Evolutionary conservation across 495 filamentous ascomycete species (phyloP).

Genomic region (Tuber umbilicatum): DNA sequence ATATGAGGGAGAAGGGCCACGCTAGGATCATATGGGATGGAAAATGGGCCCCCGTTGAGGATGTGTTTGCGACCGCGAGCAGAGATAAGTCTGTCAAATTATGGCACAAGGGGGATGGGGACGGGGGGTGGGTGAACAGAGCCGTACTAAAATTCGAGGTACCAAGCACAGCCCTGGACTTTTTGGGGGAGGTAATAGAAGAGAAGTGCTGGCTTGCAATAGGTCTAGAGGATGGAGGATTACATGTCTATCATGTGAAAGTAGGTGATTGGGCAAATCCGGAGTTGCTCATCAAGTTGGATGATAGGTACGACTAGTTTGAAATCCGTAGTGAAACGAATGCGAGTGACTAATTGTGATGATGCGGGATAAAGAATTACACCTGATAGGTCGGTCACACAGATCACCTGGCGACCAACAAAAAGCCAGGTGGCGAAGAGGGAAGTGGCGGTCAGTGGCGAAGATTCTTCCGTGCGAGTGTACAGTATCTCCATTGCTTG

Average conservation of each 20-base stretch:
- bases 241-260: slow-evolving; percentile 47
- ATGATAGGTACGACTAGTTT: slow-evolving; percentile 45
- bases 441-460: slow-evolving; percentile 71
- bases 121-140: slow-evolving; percentile 46
- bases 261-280: slow-evolving; percentile 46
- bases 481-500: slow-evolving; percentile 50
- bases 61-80: slow-evolving; percentile 74
- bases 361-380: slow-evolving; percentile 43
- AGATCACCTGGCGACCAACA: slow-evolving; percentile 69
- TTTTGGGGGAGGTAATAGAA: slow-evolving; percentile 46
- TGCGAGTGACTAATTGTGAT: slow-evolving; percentile 38
- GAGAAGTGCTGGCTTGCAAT: slow-evolving; percentile 56
- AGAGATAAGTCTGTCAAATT: slow-evolving; percentile 80
- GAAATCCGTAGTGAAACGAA: not conserved
- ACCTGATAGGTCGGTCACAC: slow-evolving; percentile 67
- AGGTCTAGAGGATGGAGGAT: slow-evolving; percentile 56
- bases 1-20: slow-evolving; percentile 75
- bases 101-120: slow-evolving; percentile 52
- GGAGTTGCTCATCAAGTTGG: slow-evolving; percentile 45
- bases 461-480: slow-evolving; percentile 73
- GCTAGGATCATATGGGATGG: slow-evolving; percentile 81
- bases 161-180: slow-evolving; percentile 72
- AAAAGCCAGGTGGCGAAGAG: slow-evolving; percentile 35
- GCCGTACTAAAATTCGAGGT: slow-evolving; percentile 52
- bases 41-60: slow-evolving; percentile 63